Evolutionary conservation across 805 yeast species (phyloP).

Genomic region (Zygosaccharomyces bailii): DNA sequence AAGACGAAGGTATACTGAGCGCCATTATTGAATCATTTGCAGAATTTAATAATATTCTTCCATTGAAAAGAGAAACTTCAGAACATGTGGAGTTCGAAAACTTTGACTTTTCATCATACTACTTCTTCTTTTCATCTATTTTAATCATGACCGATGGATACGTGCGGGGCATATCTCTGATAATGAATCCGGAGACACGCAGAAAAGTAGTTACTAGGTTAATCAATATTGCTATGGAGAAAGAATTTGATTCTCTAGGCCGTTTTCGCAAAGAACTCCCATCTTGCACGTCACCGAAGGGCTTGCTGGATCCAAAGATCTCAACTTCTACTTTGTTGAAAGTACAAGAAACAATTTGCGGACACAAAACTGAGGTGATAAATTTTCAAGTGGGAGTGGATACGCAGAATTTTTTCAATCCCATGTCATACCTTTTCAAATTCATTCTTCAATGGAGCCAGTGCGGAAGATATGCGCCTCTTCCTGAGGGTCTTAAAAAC

Average conservation of each 20-base stretch:
- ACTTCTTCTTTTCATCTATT: slow-evolving; percentile 32
- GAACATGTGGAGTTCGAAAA: slow-evolving; percentile 90
- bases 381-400: slow-evolving; percentile 34
- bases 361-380: slow-evolving; percentile 22
- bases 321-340: slow-evolving; percentile 9
- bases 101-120: slow-evolving; percentile 58
- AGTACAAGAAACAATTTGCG: slow-evolving; percentile 26
- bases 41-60: slow-evolving; percentile 46
- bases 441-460: slow-evolving; percentile 35
- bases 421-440: slow-evolving; percentile 33
- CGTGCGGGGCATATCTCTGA: slow-evolving; percentile 27
- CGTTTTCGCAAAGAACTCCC: slow-evolving; percentile 15
- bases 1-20: slow-evolving; percentile 16
- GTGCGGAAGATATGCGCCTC: slow-evolving; percentile 32
- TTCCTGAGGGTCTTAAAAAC: slow-evolving; percentile 17
- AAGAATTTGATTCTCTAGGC: slow-evolving; percentile 22
- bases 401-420: slow-evolving; percentile 33
- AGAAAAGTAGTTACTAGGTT: slow-evolving; percentile 19
- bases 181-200: slow-evolving; percentile 23
- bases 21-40: slow-evolving; percentile 28
- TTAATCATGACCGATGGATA: slow-evolving; percentile 34
- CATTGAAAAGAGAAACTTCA: slow-evolving; percentile 65
- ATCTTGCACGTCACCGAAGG: neutral
- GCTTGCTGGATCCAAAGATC: neutral
- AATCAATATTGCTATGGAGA: slow-evolving; percentile 16